Evolutionary conservation across 129 eudicot species (phyloP), one percentile per base, ranked within the genome.

Genomic region (Solidago caesia): DNA sequence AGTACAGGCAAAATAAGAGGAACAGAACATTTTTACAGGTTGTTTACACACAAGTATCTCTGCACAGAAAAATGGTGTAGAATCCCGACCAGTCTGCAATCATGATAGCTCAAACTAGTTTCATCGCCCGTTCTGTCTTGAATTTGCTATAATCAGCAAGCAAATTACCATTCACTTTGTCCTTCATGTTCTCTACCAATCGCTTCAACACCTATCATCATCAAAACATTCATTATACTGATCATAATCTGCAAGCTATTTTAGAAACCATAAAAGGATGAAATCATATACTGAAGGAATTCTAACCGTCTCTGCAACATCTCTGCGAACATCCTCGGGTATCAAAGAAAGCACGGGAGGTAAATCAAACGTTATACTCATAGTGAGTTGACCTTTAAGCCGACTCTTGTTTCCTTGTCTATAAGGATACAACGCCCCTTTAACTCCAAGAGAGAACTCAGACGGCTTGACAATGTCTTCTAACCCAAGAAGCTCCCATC

Each of bases 401-500:
- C 92, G 87, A 77, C 84, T 93, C n/a, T 85, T 74, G 43, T 81
- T 71, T 62, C 97, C 92, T 27, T 77, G 88, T 87, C 97, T 84
- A 73, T 77, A 87, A 43, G 98, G 90, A 76, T 93, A 93, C 76
- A 93, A 75, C 12, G 89, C 86, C 60, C 98, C 98, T 58, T 90
- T 82, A 46, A 90, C 91, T 48, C 87, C 84, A 0, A 93, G 97
- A 33, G 84, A 73, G 68, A 93, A 93, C 14, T 83, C 85, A 80
- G 92, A 83, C 25, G 97, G 97, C 74, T 79, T 83, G 46, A 85
- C 82, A 68, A 83, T 33, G 15, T 89, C 89, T 57, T 88, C 92
- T 71, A 93, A 71, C 64, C 97, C 98, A 43, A 80, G 89, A 62
- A 93, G 97, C 78, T 93, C 91, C 97, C 97, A 90, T 72, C 89